Percentiles rank a stretch among this genome's conserved stretches.
These are phyloP conservation scores for Verbena officinalis DNA, from an alignment of 257 asterid species.

Conservation along the genomic window DNA sequence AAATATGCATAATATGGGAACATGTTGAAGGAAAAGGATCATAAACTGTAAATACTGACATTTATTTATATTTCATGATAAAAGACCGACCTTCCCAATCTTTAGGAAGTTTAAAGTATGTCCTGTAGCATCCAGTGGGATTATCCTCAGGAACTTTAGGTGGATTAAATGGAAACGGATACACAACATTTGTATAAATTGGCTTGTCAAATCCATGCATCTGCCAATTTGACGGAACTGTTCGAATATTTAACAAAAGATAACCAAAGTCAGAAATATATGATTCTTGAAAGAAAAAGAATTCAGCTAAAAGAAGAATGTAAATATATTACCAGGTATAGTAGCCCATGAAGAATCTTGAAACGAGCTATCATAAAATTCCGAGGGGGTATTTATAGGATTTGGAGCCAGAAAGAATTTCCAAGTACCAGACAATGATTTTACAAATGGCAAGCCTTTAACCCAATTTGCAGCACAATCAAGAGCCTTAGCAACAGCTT, in stretches of 20 bases:
- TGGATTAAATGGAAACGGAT: constrained; percentile 65
- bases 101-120: constrained; percentile 52
- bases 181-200: constrained; percentile 55
- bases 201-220: constrained; percentile 69
- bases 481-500: constrained; percentile 53
- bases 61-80: neutral
- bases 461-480: constrained; percentile 68
- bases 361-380: constrained; percentile 47
- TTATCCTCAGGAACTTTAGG: constrained; percentile 69
- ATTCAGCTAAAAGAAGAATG: neutral
- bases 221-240: constrained; percentile 83
- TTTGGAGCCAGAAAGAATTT: constrained; percentile 50
- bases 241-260: constrained; percentile 20
- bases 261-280: constrained; percentile 10
- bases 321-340: constrained; percentile 49
- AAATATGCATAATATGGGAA: neutral
- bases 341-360: constrained; percentile 58
- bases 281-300: neutral
- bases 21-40: neutral
- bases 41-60: neutral
- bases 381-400: constrained; percentile 43
- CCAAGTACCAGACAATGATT: constrained; percentile 65
- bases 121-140: constrained; percentile 76
- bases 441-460: constrained; percentile 59
- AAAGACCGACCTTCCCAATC: constrained; percentile 62